Base-by-base conservation (phyloP, 2,329 filamentous ascomycete species). In the Uncinocarpus reesii region DNA sequence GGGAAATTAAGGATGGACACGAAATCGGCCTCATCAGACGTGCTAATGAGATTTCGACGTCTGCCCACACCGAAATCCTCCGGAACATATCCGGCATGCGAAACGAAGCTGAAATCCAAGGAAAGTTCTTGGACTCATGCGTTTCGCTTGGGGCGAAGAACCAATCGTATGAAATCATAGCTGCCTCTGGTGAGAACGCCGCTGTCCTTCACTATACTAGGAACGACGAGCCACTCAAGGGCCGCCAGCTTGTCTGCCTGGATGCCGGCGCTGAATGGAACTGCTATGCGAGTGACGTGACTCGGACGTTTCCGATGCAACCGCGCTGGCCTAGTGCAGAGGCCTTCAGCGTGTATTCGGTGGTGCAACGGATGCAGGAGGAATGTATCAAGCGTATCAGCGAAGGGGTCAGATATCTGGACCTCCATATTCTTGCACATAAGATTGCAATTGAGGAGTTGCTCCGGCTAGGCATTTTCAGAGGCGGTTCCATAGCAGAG, bases 191-290 rank as follows among this genome's bases (percentile, higher is more conserved):
- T 8, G 76, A 80, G 4, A 82, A 85, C 13, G 89, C 84, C 0
- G 86, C 88, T 4, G 92, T 86, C 1, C 75, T 95, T 28, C 90
- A 95, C 68, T 95, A 95, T 58, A 79, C 87, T 20, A 78, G 83
- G 60, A 94, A 94, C 63, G 74, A 88, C 55, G 75, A 82, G 59
- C 74, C 80, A 0, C 69, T 90, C 29, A 67, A 69, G 0, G 79
- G 79, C 36, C 88, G 90, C 68, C 78, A 86, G 47, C 83, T 93
- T 58, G 68, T 95, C 45, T 76, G 95, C 49, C 70, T 95, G 16
- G 90, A 96, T 61, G 89, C 87, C 2, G 90, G 87, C 18, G 81
- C 76, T 24, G 84, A 88, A 65, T 86, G 78, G 75, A 65, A 77
- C 47, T 83, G 80, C 65, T 88, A 89, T 58, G 81, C 81, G 29